A percentile compares a stretch with the other conserved stretches of the same genome.
phyloP scores from a whole-genome alignment of 768 basidiomycete species.

The Pleurotus salmoneostramineus region DNA sequence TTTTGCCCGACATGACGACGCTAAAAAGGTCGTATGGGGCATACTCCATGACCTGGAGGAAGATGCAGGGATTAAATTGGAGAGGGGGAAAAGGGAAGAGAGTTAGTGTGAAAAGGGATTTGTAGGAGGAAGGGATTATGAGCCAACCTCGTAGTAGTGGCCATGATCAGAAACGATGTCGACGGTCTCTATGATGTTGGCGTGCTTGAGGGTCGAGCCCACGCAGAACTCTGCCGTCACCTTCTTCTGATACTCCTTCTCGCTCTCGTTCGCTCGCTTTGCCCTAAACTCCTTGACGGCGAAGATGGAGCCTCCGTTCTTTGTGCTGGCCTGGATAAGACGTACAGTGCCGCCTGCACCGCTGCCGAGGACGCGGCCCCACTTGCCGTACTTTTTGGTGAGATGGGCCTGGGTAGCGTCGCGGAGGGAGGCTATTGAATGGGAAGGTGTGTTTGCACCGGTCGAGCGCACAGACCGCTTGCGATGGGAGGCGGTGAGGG shows the following conservation, averaged over 20 bases:
- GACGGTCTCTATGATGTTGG: slow-evolving; percentile 96
- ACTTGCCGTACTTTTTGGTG: slow-evolving; percentile 99
- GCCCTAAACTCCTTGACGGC: slow-evolving; percentile 98
- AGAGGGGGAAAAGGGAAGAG: slow-evolving; percentile 7
- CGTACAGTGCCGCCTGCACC: slow-evolving; percentile 99
- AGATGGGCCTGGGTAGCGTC: slow-evolving; percentile 88
- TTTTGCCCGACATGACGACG: slow-evolving; percentile 99
- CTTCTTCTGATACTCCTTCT: slow-evolving; percentile 99
- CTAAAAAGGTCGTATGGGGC: slow-evolving; percentile 98
- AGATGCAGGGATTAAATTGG: no score
- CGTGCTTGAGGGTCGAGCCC: slow-evolving; percentile 88
- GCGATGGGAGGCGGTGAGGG: slow-evolving; percentile 8
- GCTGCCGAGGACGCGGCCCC: slow-evolving; percentile 92
- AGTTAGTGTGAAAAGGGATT: slow-evolving; percentile 5
- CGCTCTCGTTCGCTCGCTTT: slow-evolving; percentile 81
- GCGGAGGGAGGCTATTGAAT: slow-evolving; percentile 57
- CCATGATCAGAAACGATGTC: slow-evolving; percentile 98
- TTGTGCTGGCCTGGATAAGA: slow-evolving; percentile 82
- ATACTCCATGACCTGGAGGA: slow-evolving; percentile 93
- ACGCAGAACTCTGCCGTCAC: slow-evolving; percentile 99
- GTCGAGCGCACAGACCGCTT: slow-evolving; percentile 18
- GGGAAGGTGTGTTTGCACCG: slow-evolving; percentile 18
- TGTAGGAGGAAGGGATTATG: neutral
- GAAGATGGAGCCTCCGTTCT: slow-evolving; percentile 81
- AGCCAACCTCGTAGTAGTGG: slow-evolving; percentile 92